Base-by-base conservation (phyloP, 345 rosid genomes). In the Excoecaria agallocha region DNA sequence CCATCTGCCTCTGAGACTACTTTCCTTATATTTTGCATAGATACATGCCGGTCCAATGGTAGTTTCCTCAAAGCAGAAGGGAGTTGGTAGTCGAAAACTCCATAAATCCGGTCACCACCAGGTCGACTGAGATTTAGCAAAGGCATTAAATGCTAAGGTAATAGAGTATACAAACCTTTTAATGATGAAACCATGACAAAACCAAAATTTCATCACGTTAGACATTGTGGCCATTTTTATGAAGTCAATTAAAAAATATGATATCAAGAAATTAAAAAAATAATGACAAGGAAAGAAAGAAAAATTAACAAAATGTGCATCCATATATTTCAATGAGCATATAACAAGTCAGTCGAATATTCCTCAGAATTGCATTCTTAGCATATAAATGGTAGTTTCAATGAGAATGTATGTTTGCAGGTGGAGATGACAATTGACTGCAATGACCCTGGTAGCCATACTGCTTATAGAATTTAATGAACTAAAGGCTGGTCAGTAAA, bases 1-100 rank as follows among this genome's bases (percentile, higher is more conserved):
- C 94, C 94, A 85, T 90, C 92, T 62, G 92, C 87, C 84, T 90
- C 86, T 38, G 89, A 88, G 51, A 90, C 90, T 46, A 86, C 81
- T 73, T 85, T 90, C 74, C 77, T 86, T 45, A 90, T 87, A 76
- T 86, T 90, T 72, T 90, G 87, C 59, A 82, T 71, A 9, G 94
- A 90, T 70, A 90, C 77, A 76, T 90, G 88, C 2, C 79, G 87
- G 61, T 90, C 91, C 58, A 90, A 79, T 39, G 94, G 91, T 70
- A 88, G 89, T 82, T 88, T 90, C 76, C 79, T 88, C 72, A 88
- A 70, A 77, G 92, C 94, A 70, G 84, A 76, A 35, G 92, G 94
- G 35, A 90, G 92, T 68, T 90, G 90, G 78, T 79, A 67, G 81
- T 90, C 89, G 76, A 90, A 87, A 82, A 90, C 84, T 68, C 84